Base-by-base conservation (phyloP, 352 stramenopile species). In the Pythium rhizo-oryzae region DNA sequence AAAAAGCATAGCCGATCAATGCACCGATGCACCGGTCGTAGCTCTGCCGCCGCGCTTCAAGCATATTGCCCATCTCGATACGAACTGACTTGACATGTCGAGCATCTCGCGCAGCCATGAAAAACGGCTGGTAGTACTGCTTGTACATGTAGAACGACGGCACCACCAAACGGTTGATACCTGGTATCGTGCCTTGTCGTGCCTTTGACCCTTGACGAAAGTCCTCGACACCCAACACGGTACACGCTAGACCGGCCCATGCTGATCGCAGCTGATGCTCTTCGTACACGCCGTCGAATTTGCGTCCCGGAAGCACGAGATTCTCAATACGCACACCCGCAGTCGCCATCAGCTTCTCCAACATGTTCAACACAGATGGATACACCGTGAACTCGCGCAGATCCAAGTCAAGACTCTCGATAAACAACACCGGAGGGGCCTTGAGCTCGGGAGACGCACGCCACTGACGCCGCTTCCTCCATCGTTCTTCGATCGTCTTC, bases 261-360 rank as follows among this genome's bases (percentile, higher is more conserved):
- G 54, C 54, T 13, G 35, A 49, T n/a, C 54, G 33, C 16, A 61
- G 54, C 54, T 61, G 54, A 19, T 37, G 11, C 50, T 61, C 35
- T 37, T 61, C 54, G 12, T 24, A 49, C 0, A 51, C 35, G 4
- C 54, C 54, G 24, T 61, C 54, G 50, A 51, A 61, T n/a, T 35
- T 12, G 1, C 12, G 19, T 2, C 37, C 37, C 0, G 54, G 54
- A 25, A 61, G 54, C 19, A 35, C 51, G 12, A 61, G 19, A 24
- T 51, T 61, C 35, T 35, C 54, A 61, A 61, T 51, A n/a, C 54
- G 54, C 1, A 61, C 54, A 23, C 54, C 54, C 8, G 54, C 19
- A 1, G 54, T 61, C 2, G 35, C 54, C 11, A 61, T 12, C 2
- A 61, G n/a, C 23, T 61, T 61, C 39, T 61, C 54, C 5, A 61